Evolutionary conservation across 306 rosid species (phyloP).

Genomic region (Lithocarpus polystachyus): DNA sequence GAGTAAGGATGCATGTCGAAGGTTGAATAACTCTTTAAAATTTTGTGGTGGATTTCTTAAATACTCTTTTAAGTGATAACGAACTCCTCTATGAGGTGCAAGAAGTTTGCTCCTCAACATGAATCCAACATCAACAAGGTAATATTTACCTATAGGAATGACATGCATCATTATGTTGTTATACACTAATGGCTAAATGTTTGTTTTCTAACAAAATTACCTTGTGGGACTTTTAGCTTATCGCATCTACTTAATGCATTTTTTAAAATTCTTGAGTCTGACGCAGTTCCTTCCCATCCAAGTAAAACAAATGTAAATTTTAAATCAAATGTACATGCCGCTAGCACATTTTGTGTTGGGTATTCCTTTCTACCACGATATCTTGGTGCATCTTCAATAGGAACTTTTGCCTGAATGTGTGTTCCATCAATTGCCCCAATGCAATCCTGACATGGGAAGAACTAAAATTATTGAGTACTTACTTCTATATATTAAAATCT

Average conservation of each 20-base stretch:
- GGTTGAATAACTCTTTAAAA: background rate
- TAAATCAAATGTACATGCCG: no score
- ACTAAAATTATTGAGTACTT: no score
- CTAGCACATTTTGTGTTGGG: no score
- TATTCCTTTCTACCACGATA: no score
- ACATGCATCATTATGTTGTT: background rate
- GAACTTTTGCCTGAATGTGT: no score
- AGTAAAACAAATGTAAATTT: background rate
- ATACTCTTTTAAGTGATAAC: no score
- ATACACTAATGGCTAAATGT: background rate
- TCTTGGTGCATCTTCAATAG: no score
- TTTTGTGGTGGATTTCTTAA: background rate
- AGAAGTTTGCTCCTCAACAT: background rate
- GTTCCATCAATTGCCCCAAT: no score
- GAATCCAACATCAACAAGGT: background rate
- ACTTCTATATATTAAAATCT: no score
- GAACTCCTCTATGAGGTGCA: constrained; percentile 1
- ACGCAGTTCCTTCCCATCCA: background rate
- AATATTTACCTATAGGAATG: background rate
- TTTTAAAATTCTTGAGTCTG: constrained; percentile 3
- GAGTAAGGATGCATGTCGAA: background rate
- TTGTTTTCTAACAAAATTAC: background rate
- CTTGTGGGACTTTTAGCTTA: background rate
- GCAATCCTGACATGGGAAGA: no score
- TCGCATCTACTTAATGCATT: background rate